phyloP scores from a whole-genome alignment of 2,329 filamentous ascomycete genomes.

The Aureobasidium sp. region DNA sequence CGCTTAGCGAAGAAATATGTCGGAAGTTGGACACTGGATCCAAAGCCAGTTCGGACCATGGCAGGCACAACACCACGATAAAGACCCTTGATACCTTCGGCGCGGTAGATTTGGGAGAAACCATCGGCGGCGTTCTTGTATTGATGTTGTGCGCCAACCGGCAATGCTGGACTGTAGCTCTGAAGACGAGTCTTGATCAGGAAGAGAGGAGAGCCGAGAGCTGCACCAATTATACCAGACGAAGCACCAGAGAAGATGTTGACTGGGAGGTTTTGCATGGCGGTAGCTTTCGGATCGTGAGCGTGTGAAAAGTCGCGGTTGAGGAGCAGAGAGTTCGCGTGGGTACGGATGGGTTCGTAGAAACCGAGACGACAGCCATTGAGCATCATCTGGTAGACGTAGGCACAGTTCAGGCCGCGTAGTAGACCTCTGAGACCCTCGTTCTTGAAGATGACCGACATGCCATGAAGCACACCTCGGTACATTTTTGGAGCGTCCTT shows the following conservation, averaged over 20 bases:
- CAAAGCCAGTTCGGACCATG: constrained; percentile 93
- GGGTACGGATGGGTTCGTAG: constrained; percentile 86
- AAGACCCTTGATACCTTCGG: constrained; percentile 71
- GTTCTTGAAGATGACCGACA: constrained; percentile 81
- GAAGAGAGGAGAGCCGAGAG: constrained; percentile 94
- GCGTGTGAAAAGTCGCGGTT: constrained; percentile 59
- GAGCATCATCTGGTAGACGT: constrained; percentile 91
- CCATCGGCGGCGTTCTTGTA: constrained; percentile 85
- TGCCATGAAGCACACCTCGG: constrained; percentile 82
- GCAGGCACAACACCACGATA: constrained; percentile 89
- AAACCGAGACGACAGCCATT: constrained; percentile 96
- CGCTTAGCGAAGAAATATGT: constrained; percentile 98
- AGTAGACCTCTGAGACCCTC: constrained; percentile 82
- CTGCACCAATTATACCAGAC: constrained; percentile 84
- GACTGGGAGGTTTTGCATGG: constrained; percentile 72
- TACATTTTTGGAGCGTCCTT: constrained; percentile 81
- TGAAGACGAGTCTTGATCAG: constrained; percentile 94
- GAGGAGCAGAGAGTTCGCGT: constrained; percentile 40
- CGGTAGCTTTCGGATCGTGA: constrained; percentile 31
- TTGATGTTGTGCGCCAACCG: constrained; percentile 92
- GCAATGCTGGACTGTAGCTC: constrained; percentile 84
- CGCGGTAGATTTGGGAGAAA: constrained; percentile 66
- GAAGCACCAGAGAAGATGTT: constrained; percentile 90
- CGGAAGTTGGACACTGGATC: constrained; percentile 89
- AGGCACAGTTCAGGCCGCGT: constrained; percentile 83